phyloP scores from a whole-genome alignment of 768 basidiomycete genomes.

The Lactarius akahatsu region DNA sequence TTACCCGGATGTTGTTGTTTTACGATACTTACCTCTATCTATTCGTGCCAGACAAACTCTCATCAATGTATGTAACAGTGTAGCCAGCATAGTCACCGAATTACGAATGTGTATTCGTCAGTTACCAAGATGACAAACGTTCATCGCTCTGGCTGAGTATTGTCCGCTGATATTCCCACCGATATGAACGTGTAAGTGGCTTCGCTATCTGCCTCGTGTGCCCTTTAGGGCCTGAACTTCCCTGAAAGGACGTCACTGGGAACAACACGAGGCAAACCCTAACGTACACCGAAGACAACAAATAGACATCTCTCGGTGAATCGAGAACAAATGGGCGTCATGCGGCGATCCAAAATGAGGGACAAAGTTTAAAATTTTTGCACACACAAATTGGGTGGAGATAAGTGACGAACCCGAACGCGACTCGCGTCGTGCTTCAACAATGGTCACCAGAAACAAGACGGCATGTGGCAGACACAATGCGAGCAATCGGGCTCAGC shows the following conservation, averaged over 20 bases:
- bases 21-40: conserved; percentile 26
- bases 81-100: conserved; percentile 23
- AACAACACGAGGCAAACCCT: conserved; percentile 15
- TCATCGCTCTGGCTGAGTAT: not conserved
- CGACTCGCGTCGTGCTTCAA: conserved; percentile 3
- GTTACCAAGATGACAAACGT: conserved; percentile 21
- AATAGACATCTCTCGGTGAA: conserved; percentile 18
- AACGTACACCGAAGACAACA: conserved; percentile 25
- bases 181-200: conserved; percentile 26
- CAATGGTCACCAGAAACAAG: conserved; percentile 12
- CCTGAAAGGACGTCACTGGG: conserved; percentile 18
- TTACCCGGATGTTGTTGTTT: conserved; percentile 3
- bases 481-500: not conserved
- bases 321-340: conserved; percentile 22
- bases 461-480: not conserved
- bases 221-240: conserved; percentile 20
- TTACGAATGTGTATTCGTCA: conserved; percentile 18
- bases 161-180: conserved; percentile 25
- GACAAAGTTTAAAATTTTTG: conserved; percentile 20
- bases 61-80: conserved; percentile 17
- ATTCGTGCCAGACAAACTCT: conserved; percentile 2
- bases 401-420: not conserved
- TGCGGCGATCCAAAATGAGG: conserved; percentile 15
- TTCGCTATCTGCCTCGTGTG: conserved; percentile 25
- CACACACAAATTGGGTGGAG: not conserved